Percentiles rank a stretch among this genome's conserved stretches.
Conservation (phyloP, 78 protist species). For the Dictyostelium discoideum region DNA sequence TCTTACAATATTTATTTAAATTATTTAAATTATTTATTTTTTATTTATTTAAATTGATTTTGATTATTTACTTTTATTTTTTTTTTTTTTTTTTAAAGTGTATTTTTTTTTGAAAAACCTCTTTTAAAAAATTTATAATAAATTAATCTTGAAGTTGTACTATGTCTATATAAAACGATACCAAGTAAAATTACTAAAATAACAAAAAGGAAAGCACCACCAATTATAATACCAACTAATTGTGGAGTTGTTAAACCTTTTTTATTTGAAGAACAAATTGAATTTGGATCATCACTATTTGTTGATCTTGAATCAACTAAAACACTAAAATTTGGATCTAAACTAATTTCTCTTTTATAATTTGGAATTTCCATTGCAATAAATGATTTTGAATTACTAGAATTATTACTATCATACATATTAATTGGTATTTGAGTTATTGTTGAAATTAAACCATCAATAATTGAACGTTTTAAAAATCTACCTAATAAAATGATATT, state of each 20-base stretch:
- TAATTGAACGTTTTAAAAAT: conserved; percentile 15
- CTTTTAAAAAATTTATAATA: background rate
- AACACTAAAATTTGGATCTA: conserved; percentile 11
- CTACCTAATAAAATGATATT: background rate
- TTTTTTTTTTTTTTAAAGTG: background rate
- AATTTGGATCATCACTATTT: background rate
- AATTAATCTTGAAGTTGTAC: background rate
- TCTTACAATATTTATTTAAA: no score
- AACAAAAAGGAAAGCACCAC: background rate
- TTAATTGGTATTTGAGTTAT: background rate
- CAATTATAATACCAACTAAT: conserved; percentile 22
- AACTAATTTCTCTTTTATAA: background rate
- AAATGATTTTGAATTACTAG: background rate
- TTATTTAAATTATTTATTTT: no score
- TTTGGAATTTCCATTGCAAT: background rate
- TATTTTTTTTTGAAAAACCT: background rate
- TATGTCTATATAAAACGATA: background rate
- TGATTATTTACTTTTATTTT: no score
- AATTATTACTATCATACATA: background rate
- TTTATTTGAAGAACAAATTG: background rate
- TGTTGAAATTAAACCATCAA: conserved; percentile 20
- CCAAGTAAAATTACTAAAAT: background rate
- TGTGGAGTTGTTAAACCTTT: background rate
- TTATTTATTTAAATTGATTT: no score
- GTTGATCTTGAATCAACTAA: background rate